These are phyloP conservation scores for Botrytis elliptica DNA, from an alignment of 2,329 filamentous ascomycete genomes.

Conservation along the genomic window DNA sequence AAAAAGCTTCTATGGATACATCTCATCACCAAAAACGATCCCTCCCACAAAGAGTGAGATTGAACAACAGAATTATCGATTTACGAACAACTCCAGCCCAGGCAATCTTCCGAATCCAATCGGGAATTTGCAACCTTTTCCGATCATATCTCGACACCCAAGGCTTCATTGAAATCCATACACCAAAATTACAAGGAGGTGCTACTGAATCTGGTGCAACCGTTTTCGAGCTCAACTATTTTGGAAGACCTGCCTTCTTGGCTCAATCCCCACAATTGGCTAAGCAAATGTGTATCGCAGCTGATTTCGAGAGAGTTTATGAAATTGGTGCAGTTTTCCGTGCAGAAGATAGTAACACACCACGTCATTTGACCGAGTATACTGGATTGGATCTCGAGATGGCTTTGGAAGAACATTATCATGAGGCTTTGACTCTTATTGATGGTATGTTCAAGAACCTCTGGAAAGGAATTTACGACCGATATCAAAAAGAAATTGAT, in stretches of 20 bases:
- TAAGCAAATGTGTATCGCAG: constrained; percentile 89
- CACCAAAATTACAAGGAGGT: constrained; percentile 84
- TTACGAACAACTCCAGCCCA: constrained; percentile 84
- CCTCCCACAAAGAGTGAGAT: constrained; percentile 53
- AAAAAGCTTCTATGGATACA: constrained; percentile 32
- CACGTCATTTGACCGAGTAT: constrained; percentile 91
- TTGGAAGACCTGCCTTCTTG: constrained; percentile 80
- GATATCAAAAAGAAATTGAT: constrained; percentile 70
- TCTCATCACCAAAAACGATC: constrained; percentile 30
- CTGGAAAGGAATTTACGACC: constrained; percentile 67
- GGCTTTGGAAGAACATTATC: constrained; percentile 84
- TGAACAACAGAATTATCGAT: constrained; percentile 78
- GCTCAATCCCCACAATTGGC: constrained; percentile 89
- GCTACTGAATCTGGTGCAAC: constrained; percentile 89
- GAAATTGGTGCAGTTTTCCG: constrained; percentile 90
- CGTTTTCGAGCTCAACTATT: constrained; percentile 91
- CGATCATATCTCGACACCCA: constrained; percentile 70
- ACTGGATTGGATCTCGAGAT: constrained; percentile 92
- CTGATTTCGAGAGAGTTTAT: constrained; percentile 86
- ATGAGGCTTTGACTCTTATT: constrained; percentile 77
- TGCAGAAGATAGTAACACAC: constrained; percentile 93
- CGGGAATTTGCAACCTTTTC: constrained; percentile 77
- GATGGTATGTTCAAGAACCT: constrained; percentile 81
- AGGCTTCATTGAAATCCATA: constrained; percentile 90
- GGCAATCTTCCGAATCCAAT: constrained; percentile 83